Evolutionary conservation across 2,329 filamentous ascomycete genomes (phyloP).

Genomic region (Xylariaceae sp.): DNA sequence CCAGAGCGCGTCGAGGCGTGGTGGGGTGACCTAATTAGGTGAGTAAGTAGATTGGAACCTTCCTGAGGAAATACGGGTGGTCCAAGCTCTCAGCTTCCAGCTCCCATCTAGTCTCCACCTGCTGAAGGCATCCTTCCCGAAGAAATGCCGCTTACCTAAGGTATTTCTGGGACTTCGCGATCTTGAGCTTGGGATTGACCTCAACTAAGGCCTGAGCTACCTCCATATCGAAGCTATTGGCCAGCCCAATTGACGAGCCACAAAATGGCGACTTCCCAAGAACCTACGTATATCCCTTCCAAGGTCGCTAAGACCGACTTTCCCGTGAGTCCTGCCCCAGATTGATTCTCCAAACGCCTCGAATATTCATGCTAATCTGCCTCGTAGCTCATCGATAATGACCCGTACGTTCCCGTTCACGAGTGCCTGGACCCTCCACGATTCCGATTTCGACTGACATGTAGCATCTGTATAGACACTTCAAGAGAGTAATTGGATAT

Average conservation of each 20-base stretch:
- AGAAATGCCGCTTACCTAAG: slow-evolving; percentile 28
- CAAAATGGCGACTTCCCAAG: slow-evolving; percentile 36
- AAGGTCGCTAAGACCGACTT: slow-evolving; percentile 80
- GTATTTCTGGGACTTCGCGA: slow-evolving; percentile 15
- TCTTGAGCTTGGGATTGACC: slow-evolving; percentile 20
- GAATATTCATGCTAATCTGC: slow-evolving; percentile 22
- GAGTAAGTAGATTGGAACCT: background rate
- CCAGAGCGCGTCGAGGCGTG: slow-evolving; percentile 8
- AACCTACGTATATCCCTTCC: slow-evolving; percentile 59
- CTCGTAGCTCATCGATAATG: slow-evolving; percentile 91
- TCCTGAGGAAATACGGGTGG: too few species aligned
- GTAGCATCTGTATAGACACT: slow-evolving; percentile 57
- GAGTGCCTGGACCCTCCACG: background rate
- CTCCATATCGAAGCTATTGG: slow-evolving; percentile 18
- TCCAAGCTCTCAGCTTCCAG: slow-evolving; percentile 10
- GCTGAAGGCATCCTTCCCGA: too few species aligned
- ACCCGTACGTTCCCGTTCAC: slow-evolving; percentile 66
- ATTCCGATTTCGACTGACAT: slow-evolving; percentile 3
- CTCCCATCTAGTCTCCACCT: too few species aligned
- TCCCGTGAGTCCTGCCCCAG: slow-evolving; percentile 60
- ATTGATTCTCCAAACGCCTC: slow-evolving; percentile 11
- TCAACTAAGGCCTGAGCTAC: slow-evolving; percentile 13
- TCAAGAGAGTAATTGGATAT: slow-evolving; percentile 85
- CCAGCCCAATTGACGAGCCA: slow-evolving; percentile 23
- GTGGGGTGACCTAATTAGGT: slow-evolving; percentile 1